These are phyloP conservation scores for Sugiyamaella qingdaonensis DNA, from an alignment of 805 yeast genomes.

Conservation along the genomic window DNA sequence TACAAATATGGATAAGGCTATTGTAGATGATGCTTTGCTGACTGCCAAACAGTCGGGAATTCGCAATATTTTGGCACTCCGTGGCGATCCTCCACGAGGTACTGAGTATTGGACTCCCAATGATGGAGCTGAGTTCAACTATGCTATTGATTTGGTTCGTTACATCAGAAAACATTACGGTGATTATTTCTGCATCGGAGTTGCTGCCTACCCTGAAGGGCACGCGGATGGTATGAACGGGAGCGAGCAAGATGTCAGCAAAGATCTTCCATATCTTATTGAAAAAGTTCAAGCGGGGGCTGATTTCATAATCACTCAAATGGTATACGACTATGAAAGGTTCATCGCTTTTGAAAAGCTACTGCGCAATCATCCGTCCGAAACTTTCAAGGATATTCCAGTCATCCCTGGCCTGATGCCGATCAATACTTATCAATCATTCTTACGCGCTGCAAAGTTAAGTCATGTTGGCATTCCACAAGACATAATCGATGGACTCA, in stretches of 20 bases:
- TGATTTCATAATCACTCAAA: constrained; percentile 84
- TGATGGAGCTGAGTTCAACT: constrained; percentile 52
- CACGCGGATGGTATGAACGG: constrained; percentile 88
- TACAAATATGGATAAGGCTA: constrained; percentile 76
- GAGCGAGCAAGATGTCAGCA: constrained; percentile 55
- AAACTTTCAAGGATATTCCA: constrained; percentile 44
- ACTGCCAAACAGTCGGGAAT: constrained; percentile 75
- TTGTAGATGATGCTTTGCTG: constrained; percentile 74
- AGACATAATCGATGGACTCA: constrained; percentile 48
- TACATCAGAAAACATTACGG: constrained; percentile 71
- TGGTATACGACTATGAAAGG: constrained; percentile 82
- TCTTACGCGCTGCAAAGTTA: constrained; percentile 81
- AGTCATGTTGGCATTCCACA: constrained; percentile 82
- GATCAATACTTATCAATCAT: constrained; percentile 74
- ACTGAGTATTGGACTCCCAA: constrained; percentile 51
- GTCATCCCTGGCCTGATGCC: constrained; percentile 91
- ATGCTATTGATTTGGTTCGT: constrained; percentile 82
- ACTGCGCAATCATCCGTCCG: constrained; percentile 31
- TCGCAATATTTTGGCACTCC: constrained; percentile 80
- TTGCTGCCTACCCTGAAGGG: constrained; percentile 98
- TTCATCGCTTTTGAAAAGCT: constrained; percentile 59
- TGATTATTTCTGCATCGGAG: constrained; percentile 87
- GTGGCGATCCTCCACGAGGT: constrained; percentile 94
- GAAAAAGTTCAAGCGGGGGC: constrained; percentile 94
- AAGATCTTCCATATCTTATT: constrained; percentile 73